These are phyloP conservation scores for Aspergillus sp. DNA, from an alignment of 2,329 filamentous ascomycete species.

Conservation along the genomic window DNA sequence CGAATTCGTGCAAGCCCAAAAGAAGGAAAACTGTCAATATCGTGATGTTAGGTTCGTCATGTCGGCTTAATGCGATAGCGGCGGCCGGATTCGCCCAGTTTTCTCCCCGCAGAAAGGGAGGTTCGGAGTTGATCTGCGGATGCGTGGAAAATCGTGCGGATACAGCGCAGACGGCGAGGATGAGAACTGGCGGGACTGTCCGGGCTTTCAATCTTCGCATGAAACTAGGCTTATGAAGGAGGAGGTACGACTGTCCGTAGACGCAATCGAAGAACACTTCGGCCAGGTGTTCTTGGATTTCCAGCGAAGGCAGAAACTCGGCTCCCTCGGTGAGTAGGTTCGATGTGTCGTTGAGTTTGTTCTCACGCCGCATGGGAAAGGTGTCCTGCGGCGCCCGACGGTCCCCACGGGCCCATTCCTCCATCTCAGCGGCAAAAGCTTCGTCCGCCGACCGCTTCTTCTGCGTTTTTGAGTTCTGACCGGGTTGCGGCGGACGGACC, in stretches of 20 bases:
- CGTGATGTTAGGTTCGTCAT: conserved; percentile 94
- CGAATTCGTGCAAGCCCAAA: conserved; percentile 89
- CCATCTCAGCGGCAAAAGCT: conserved; percentile 78
- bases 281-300: conserved; percentile 88
- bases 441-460: conserved; percentile 86
- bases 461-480: conserved; percentile 53
- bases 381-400: conserved; percentile 48
- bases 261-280: conserved; percentile 95
- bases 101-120: conserved; percentile 83
- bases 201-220: conserved; percentile 77
- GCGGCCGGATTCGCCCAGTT: conserved; percentile 86
- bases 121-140: conserved; percentile 71
- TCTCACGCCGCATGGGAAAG: conserved; percentile 54
- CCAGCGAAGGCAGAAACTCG: conserved; percentile 76
- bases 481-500: conserved; percentile 74
- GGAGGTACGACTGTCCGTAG: conserved; percentile 90
- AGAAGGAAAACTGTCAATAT: conserved; percentile 88
- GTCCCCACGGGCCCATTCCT: conserved; percentile 71
- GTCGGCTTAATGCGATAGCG: conserved; percentile 80
- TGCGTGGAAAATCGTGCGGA: conserved; percentile 94
- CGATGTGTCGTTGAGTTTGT: conserved; percentile 68
- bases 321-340: conserved; percentile 77
- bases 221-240: conserved; percentile 95
- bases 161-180: conserved; percentile 91
- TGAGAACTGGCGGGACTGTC: conserved; percentile 80